Percentiles rank a stretch among this genome's conserved stretches.
Evolutionary conservation across 768 basidiomycete species (phyloP).

Genomic region (Termitomyces sp.): DNA sequence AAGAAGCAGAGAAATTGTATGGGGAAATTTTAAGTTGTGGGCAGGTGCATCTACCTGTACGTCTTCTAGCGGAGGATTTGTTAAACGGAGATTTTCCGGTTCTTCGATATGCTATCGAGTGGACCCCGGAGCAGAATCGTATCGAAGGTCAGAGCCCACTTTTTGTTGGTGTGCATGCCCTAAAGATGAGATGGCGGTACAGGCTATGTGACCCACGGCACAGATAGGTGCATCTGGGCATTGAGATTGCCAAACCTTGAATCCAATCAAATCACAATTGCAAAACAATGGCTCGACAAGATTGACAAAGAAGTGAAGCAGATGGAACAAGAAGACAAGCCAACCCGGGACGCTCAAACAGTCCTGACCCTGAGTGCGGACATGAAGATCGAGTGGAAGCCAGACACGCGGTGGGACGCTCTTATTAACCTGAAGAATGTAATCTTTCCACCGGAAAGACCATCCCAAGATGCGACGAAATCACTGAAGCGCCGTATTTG

Average conservation of each 20-base stretch:
- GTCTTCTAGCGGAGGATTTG: constrained; percentile 59
- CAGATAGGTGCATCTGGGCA: constrained; percentile 60
- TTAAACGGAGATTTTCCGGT: constrained; percentile 52
- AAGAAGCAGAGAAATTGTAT: constrained; percentile 41
- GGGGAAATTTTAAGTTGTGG: constrained; percentile 56
- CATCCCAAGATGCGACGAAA: neutral
- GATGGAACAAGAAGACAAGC: constrained; percentile 29
- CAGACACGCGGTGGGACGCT: constrained; percentile 49
- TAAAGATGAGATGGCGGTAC: neutral
- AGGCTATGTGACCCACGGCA: constrained; percentile 71
- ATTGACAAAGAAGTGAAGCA: constrained; percentile 38
- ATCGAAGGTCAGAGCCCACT: constrained; percentile 37
- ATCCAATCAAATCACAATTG: constrained; percentile 37
- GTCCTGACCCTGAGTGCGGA: constrained; percentile 49
- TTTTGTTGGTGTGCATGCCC: neutral
- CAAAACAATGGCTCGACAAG: constrained; percentile 50
- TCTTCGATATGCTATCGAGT: constrained; percentile 61
- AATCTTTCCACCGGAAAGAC: neutral
- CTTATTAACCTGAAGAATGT: constrained; percentile 22
- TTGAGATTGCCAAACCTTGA: constrained; percentile 46
- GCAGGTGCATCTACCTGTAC: constrained; percentile 64
- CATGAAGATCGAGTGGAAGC: constrained; percentile 45
- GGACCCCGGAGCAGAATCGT: constrained; percentile 58
- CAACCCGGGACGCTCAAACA: constrained; percentile 26
- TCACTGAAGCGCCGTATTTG: neutral